Base-by-base conservation (phyloP, 108 stramenopile genomes). In the Cyclostephanos invisitatus region DNA sequence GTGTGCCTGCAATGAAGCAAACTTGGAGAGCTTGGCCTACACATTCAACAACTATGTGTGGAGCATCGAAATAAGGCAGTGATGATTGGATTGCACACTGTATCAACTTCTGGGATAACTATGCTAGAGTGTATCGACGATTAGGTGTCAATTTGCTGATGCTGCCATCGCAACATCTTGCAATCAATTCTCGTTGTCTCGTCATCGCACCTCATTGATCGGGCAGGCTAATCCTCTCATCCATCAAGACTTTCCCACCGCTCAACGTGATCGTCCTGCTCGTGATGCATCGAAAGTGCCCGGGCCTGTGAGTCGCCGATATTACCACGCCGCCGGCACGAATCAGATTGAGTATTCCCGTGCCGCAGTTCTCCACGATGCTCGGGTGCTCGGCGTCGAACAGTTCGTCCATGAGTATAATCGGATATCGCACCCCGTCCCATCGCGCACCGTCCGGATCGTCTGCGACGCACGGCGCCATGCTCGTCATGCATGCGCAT, bases 361-460 rank as follows among this genome's bases (percentile, higher is more conserved):
- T 37, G 15, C 38, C 44, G 66, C 78, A 79, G 50, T 50, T 66
- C 35, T 77, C 80, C 28, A 71, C 71, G 32, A 71, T 77, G 51
- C 67, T 79, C 2, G 78, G 58, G 62, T 54, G 56, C 32, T 81
- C 80, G 7, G 59, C 37, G 36, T 81, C 80, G 37, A 77, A 73
- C 28, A 81, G 47, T 38, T 81, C 80, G 24, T 81, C 80, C 36
- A 81, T 47, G 12, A 81, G 49, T 28, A 81, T 51, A 9, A 81
- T 77, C 37, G 80, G 80, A 61, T 68, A 79, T 7, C 59, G 53
- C 9, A 76, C 63, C 18, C 50, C 48, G 53, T 35, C 32, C 2
- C 14, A 2, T 40, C 40, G 17, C 21, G 32, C 22, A 3, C 38
- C 25, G 47, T 70, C 14, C 7, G 48, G 15, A 22, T 49, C 28